Evolutionary conservation across 2,329 filamentous ascomycete genomes (phyloP).

Genomic region (Bipolaris bicolor): DNA sequence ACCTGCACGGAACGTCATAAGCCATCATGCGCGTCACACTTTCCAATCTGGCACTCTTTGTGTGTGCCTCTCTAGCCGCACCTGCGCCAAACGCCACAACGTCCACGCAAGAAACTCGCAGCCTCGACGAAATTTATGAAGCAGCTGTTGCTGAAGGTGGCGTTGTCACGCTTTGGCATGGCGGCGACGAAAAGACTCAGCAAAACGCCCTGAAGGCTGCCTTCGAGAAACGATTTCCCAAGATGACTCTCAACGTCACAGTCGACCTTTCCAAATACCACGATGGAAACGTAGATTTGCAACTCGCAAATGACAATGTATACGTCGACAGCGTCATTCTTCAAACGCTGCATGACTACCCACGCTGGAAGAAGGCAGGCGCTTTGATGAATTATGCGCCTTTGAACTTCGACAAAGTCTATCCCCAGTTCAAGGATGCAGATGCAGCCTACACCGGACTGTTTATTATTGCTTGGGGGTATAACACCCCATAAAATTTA

Average conservation of each 20-base stretch:
- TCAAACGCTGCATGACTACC: slow-evolving; percentile 61
- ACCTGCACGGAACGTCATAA: background rate
- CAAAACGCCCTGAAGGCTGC: slow-evolving; percentile 50
- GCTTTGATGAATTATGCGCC: slow-evolving; percentile 59
- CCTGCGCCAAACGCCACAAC: background rate
- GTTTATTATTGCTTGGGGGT: slow-evolving; percentile 42
- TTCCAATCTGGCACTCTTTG: slow-evolving; percentile 9
- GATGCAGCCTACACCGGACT: slow-evolving; percentile 54
- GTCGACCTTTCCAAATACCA: slow-evolving; percentile 65
- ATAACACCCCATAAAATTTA: background rate
- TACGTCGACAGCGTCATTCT: slow-evolving; percentile 55
- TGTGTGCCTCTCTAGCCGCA: slow-evolving; percentile 1
- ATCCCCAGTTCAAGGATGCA: slow-evolving; percentile 52
- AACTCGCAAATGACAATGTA: slow-evolving; percentile 46
- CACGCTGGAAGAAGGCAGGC: slow-evolving; percentile 58
- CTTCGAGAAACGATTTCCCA: slow-evolving; percentile 58
- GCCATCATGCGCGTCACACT: slow-evolving; percentile 5
- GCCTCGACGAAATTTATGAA: slow-evolving; percentile 58
- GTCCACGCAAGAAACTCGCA: slow-evolving; percentile 50
- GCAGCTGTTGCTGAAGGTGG: slow-evolving; percentile 58
- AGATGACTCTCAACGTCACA: slow-evolving; percentile 60
- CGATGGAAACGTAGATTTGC: slow-evolving; percentile 55
- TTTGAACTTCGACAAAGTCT: slow-evolving; percentile 53
- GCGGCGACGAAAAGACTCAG: slow-evolving; percentile 56
- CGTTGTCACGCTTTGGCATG: slow-evolving; percentile 56